A percentile compares a stretch with the other conserved stretches of the same genome.
Evolutionary conservation across 371 early-diverging fungal species (phyloP).

Genomic region (Funneliformis caledonium): DNA sequence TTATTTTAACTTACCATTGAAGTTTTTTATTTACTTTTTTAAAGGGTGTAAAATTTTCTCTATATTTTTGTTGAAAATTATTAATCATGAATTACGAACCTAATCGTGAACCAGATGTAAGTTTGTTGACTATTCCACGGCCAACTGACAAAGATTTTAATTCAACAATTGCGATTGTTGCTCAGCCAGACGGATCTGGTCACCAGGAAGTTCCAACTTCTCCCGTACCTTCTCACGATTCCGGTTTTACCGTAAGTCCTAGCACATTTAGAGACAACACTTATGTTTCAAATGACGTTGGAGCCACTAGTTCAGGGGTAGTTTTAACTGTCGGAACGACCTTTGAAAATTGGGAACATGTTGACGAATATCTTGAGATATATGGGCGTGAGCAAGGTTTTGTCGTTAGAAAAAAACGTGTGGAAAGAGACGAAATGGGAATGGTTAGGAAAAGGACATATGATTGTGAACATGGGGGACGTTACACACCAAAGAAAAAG

Average conservation of each 20-base stretch:
- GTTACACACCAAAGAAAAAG: constrained; percentile 41
- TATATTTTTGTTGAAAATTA: not conserved
- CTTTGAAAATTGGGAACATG: constrained; percentile 36
- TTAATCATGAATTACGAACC: constrained; percentile 26
- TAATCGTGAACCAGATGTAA: not conserved
- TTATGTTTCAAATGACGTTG: not conserved
- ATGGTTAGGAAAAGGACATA: constrained; percentile 40
- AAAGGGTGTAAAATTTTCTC: too few species aligned
- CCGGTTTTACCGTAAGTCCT: constrained; percentile 8
- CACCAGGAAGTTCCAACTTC: constrained; percentile 12
- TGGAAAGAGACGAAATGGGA: constrained; percentile 38
- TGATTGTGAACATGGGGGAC: constrained; percentile 40
- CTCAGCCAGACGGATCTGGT: constrained; percentile 16
- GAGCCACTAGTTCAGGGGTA: constrained; percentile 23
- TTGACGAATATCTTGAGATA: constrained; percentile 33
- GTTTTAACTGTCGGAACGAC: constrained; percentile 34
- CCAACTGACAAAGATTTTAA: not conserved
- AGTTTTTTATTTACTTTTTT: too few species aligned
- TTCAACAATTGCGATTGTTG: constrained; percentile 12
- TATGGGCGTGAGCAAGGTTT: constrained; percentile 39
- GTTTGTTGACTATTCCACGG: not conserved
- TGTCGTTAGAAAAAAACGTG: constrained; percentile 40
- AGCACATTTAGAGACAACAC: not conserved
- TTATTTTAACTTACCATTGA: too few species aligned
- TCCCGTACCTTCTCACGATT: constrained; percentile 10